A percentile compares a stretch with the other conserved stretches of the same genome.
Conservation (phyloP, 2,329 filamentous ascomycete genomes). For the Helotiales sp. region DNA sequence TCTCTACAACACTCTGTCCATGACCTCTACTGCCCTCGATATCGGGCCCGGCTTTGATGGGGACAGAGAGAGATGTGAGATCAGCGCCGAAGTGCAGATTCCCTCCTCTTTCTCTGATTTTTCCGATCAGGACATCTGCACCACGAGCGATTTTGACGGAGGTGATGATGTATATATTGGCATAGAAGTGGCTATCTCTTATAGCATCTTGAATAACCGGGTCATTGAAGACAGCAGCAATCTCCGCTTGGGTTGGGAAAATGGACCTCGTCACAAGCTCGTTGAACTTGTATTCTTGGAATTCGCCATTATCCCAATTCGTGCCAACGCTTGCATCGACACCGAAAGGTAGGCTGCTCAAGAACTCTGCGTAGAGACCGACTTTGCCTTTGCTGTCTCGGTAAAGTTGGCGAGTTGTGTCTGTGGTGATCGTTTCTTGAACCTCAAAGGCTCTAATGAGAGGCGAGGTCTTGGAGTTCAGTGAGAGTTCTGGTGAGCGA, state of each 20-base stretch:
- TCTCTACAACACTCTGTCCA: constrained; percentile 2
- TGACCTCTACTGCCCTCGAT: neutral
- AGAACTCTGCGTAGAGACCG: constrained; percentile 14
- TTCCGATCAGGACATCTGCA: constrained; percentile 10
- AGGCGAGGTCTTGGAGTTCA: constrained; percentile 8
- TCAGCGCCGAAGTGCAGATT: constrained; percentile 17
- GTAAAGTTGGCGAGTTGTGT: constrained; percentile 2
- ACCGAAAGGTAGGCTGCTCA: constrained; percentile 4
- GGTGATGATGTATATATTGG: constrained; percentile 17
- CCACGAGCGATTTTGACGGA: constrained; percentile 18
- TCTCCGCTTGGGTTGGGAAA: constrained; percentile 2
- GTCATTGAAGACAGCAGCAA: constrained; percentile 4
- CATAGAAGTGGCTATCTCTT: constrained; percentile 7
- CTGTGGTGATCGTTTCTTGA: neutral
- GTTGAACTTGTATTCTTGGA: constrained; percentile 4
- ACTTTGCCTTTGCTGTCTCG: constrained; percentile 4
- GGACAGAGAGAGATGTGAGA: constrained; percentile 7
- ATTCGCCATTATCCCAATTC: constrained; percentile 7
- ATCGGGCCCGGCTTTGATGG: constrained; percentile 15
- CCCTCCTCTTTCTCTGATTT: constrained; percentile 3
- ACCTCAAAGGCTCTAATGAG: constrained; percentile 9
- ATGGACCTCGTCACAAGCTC: constrained; percentile 12
- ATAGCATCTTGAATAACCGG: constrained; percentile 3
- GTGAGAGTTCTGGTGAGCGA: constrained; percentile 7
- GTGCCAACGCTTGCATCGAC: constrained; percentile 4